Evolutionary conservation across 73 alveolate genomes (phyloP).

Genomic region (Stentor roeselii): DNA sequence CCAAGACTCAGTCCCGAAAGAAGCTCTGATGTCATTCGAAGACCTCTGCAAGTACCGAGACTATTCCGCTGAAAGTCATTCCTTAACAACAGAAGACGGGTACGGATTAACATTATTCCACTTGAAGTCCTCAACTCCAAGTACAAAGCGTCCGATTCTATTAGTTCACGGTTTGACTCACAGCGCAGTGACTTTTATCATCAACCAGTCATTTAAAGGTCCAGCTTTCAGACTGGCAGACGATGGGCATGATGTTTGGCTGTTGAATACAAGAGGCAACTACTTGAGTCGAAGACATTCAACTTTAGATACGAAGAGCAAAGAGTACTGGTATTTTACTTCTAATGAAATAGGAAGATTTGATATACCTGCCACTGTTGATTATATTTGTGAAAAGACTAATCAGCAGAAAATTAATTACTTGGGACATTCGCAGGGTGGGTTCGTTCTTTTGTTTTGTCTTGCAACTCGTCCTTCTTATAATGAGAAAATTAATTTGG

Average conservation of each 20-base stretch:
- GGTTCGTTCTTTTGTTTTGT: conserved; percentile 29
- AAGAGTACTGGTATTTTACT: conserved; percentile 74
- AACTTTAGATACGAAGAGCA: conserved; percentile 20
- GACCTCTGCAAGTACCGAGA: background rate
- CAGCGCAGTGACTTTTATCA: background rate
- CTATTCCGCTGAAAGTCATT: conserved; percentile 26
- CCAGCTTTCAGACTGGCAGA: conserved; percentile 29
- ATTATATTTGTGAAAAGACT: conserved; percentile 49
- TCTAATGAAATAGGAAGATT: conserved; percentile 71
- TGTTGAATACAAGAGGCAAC: conserved; percentile 33
- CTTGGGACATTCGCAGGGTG: conserved; percentile 86
- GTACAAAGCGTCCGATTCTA: conserved; percentile 25
- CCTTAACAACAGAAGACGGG: conserved; percentile 58
- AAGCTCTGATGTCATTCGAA: background rate
- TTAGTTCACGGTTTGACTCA: conserved; percentile 19
- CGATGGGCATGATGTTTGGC: conserved; percentile 41
- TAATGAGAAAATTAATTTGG: conserved; percentile 6
- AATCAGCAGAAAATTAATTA: conserved; percentile 54
- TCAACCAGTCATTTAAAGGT: background rate
- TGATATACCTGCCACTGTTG: conserved; percentile 75
- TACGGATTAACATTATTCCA: conserved; percentile 44
- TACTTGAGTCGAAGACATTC: conserved; percentile 28
- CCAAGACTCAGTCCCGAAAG: conserved; percentile 7
- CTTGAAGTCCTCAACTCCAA: conserved; percentile 17
- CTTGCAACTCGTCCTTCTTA: background rate